phyloP scores from a whole-genome alignment of 75 land plant species.

The Picea glauca region DNA sequence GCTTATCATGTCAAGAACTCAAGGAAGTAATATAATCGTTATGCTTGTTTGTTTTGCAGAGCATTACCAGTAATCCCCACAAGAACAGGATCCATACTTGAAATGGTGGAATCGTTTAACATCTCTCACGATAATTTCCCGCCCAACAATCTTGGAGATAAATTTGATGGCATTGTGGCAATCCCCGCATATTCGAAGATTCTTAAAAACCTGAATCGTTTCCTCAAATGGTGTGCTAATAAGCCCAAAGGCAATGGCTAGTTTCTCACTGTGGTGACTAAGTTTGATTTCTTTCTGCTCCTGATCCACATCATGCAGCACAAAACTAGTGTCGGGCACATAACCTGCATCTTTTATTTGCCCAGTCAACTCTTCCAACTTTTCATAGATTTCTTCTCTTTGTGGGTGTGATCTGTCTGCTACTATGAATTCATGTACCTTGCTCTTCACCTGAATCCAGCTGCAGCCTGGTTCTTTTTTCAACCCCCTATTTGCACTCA shows the following conservation, averaged over 20 bases:
- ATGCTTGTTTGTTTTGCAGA: too few species aligned
- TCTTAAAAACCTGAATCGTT: slow-evolving; percentile 18
- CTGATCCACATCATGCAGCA: slow-evolving; percentile 16
- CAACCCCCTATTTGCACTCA: slow-evolving; percentile 30
- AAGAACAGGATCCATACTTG: slow-evolving; percentile 18
- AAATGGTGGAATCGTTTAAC: slow-evolving; percentile 13
- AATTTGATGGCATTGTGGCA: slow-evolving; percentile 19
- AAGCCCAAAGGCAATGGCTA: slow-evolving; percentile 11
- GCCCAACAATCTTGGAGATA: slow-evolving; percentile 13
- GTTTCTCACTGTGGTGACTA: slow-evolving; percentile 16
- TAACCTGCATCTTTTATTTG: slow-evolving; percentile 18
- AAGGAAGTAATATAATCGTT: too few species aligned
- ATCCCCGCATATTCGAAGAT: slow-evolving; percentile 14
- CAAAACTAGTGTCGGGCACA: slow-evolving; percentile 12
- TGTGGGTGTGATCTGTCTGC: slow-evolving; percentile 14
- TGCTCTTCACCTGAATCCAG: slow-evolving; percentile 18
- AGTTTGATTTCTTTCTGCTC: slow-evolving; percentile 11
- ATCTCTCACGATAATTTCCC: slow-evolving; percentile 23
- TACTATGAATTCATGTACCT: slow-evolving; percentile 11
- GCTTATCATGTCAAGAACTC: too few species aligned
- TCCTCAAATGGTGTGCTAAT: slow-evolving; percentile 1
- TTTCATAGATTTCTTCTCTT: slow-evolving; percentile 7
- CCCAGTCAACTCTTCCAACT: slow-evolving; percentile 3
- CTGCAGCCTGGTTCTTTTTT: slow-evolving; percentile 44
- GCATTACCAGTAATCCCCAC: slow-evolving; percentile 16